These are phyloP conservation scores for Theobroma grandiflorum DNA, from an alignment of 441 rosid species.

Conservation along the genomic window DNA sequence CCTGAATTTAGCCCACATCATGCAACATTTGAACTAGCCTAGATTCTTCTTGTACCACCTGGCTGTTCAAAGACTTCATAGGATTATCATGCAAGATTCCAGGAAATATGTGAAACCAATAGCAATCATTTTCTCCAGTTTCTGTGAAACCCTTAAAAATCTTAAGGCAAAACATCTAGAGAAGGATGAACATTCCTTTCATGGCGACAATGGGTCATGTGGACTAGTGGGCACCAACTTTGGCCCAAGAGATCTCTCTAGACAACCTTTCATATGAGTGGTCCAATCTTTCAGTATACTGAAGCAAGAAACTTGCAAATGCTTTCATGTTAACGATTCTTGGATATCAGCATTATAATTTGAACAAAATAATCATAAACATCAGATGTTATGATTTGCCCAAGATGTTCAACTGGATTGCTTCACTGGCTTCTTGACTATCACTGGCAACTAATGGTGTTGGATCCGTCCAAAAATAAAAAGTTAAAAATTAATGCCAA, in stretches of 20 bases:
- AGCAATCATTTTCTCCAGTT: background rate
- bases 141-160: background rate
- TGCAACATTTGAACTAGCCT: background rate
- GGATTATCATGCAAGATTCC: background rate
- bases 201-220: background rate
- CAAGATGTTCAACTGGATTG: background rate
- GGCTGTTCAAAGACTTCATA: background rate
- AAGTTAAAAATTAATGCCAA: background rate
- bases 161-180: background rate
- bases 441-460: background rate
- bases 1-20: slow-evolving; percentile 10
- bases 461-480: background rate
- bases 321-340: background rate
- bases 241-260: background rate
- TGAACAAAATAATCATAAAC: slow-evolving; percentile 14
- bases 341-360: background rate
- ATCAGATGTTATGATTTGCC: slow-evolving; percentile 11
- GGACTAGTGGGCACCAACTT: background rate
- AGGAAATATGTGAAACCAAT: background rate
- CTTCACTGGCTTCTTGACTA: slow-evolving; percentile 7
- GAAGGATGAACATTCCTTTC: background rate
- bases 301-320: background rate
- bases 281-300: background rate
- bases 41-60: background rate
- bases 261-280: background rate